Conservation (phyloP, 2,329 filamentous ascomycete genomes). For the Lachnellula cervina region DNA sequence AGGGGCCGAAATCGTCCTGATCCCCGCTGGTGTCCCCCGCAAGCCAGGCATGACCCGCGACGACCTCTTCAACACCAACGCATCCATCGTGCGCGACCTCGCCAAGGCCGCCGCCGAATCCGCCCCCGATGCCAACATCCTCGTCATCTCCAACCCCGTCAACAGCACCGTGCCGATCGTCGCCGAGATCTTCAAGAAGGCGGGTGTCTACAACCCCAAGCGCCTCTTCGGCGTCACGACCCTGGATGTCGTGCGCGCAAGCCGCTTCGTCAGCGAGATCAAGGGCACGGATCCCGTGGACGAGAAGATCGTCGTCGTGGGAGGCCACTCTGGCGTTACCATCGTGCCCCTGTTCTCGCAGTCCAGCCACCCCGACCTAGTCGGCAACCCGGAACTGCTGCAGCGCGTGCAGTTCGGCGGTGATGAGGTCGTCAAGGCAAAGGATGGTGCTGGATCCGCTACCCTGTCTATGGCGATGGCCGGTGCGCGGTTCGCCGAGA, state of each 20-base stretch:
- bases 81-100: conserved; percentile 96
- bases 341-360: conserved; percentile 98
- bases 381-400: conserved; percentile 73
- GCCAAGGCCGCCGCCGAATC: conserved; percentile 90
- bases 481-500: conserved; percentile 79
- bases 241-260: conserved; percentile 95
- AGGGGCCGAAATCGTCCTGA: conserved; percentile 89
- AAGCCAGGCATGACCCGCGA: conserved; percentile 98
- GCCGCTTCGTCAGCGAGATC: conserved; percentile 94
- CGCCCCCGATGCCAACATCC: conserved; percentile 86
- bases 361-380: conserved; percentile 79
- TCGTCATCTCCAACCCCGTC: conserved; percentile 98
- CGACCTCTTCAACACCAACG: conserved; percentile 99
- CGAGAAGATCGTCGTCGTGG: conserved; percentile 93
- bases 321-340: conserved; percentile 96
- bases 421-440: conserved; percentile 98
- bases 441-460: conserved; percentile 94
- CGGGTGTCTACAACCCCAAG: conserved; percentile 98
- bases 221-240: conserved; percentile 99
- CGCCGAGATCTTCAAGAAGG: conserved; percentile 93
- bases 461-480: conserved; percentile 99
- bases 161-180: conserved; percentile 99
- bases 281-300: conserved; percentile 84
- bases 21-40: conserved; percentile 96
- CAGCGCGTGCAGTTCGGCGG: conserved; percentile 93